phyloP scores from a whole-genome alignment of 2,329 filamentous ascomycete species.

The Colletotrichum liaoningense region DNA sequence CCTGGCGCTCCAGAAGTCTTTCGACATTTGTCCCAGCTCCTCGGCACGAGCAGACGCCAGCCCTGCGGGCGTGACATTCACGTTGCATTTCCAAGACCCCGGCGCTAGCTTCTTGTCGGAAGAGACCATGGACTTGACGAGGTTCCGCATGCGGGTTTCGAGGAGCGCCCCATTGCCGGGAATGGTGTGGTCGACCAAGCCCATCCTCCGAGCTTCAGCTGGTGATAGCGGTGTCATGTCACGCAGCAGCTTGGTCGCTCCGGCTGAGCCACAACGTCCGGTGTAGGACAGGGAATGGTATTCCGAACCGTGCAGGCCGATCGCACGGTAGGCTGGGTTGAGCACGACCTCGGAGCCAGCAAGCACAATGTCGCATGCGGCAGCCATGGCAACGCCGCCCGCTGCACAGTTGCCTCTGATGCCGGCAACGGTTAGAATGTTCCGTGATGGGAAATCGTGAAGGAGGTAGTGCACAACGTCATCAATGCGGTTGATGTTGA shows the following conservation, averaged over 20 bases:
- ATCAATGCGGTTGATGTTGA: slow-evolving; percentile 57
- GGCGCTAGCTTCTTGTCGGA: slow-evolving; percentile 27
- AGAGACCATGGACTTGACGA: slow-evolving; percentile 46
- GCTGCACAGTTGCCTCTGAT: slow-evolving; percentile 55
- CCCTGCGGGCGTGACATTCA: slow-evolving; percentile 45
- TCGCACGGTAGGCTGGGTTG: slow-evolving; percentile 54
- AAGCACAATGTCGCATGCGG: slow-evolving; percentile 50
- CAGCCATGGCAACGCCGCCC: slow-evolving; percentile 54
- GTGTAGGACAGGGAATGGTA: slow-evolving; percentile 53
- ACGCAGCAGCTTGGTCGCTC: slow-evolving; percentile 45
- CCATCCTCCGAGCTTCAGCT: slow-evolving; percentile 49
- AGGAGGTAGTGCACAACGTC: slow-evolving; percentile 52
- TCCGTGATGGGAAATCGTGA: slow-evolving; percentile 47
- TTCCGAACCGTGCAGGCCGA: slow-evolving; percentile 51
- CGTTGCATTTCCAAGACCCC: slow-evolving; percentile 47
- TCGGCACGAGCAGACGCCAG: slow-evolving; percentile 47
- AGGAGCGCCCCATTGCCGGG: slow-evolving; percentile 46
- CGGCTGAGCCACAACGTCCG: slow-evolving; percentile 48
- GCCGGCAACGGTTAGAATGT: slow-evolving; percentile 51
- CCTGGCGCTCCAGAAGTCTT: slow-evolving; percentile 54
- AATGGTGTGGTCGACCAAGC: slow-evolving; percentile 52
- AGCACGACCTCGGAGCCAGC: slow-evolving; percentile 51
- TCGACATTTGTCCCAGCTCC: slow-evolving; percentile 54
- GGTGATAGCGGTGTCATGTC: slow-evolving; percentile 52
- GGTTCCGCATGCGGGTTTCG: slow-evolving; percentile 48